Conservation (phyloP, 352 stramenopile genomes). For the Pythium rhizo-oryzae region DNA sequence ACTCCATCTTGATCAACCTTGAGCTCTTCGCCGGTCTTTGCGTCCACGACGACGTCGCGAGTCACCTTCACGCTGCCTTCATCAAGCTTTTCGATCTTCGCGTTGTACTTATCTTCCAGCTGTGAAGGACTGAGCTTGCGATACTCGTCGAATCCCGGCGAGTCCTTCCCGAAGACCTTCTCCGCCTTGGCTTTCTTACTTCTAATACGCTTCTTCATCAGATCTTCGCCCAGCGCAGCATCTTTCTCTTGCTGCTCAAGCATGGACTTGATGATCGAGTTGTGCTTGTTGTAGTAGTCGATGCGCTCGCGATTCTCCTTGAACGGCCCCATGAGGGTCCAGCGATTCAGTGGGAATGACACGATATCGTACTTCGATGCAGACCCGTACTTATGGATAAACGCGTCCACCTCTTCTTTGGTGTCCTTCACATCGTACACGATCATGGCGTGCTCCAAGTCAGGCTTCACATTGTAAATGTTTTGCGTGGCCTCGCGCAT, state of each 20-base stretch:
- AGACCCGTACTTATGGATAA: conserved; percentile 9
- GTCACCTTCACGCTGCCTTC: background rate
- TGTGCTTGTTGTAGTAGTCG: conserved; percentile 15
- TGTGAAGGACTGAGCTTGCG: conserved; percentile 2
- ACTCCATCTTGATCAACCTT: conserved; percentile 6
- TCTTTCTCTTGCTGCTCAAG: conserved; percentile 7
- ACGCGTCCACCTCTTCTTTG: conserved; percentile 6
- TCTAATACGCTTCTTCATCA: conserved; percentile 9
- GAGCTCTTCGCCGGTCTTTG: conserved; percentile 1
- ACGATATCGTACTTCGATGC: conserved; percentile 4
- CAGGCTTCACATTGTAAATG: conserved; percentile 12
- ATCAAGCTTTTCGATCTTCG: background rate
- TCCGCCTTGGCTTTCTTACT: conserved; percentile 8
- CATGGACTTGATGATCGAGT: conserved; percentile 1
- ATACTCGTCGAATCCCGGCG: conserved; percentile 6
- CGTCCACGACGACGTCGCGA: background rate
- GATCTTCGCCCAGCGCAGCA: conserved; percentile 3
- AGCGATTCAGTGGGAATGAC: background rate
- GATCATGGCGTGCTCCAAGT: conserved; percentile 4
- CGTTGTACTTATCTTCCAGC: conserved; percentile 1
- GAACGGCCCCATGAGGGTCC: no score
- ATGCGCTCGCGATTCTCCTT: background rate
- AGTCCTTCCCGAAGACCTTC: conserved; percentile 10
- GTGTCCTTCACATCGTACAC: conserved; percentile 4
- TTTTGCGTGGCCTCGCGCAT: conserved; percentile 6